phyloP scores from a whole-genome alignment of 2,329 filamentous ascomycete species.

The Ascochyta viciae-villosae region DNA sequence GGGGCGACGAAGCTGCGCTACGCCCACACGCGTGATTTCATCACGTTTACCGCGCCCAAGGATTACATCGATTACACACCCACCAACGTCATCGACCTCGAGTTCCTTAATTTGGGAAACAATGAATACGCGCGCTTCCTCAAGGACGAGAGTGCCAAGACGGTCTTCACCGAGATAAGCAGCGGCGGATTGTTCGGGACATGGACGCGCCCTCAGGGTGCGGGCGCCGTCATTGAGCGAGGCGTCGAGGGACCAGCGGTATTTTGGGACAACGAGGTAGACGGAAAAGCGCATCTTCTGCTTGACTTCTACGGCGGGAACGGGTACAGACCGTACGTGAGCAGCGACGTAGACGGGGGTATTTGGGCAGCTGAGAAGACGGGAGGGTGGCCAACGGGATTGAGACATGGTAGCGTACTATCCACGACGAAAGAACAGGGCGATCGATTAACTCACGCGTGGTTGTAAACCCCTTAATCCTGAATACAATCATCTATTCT shows the following conservation, averaged over 20 bases:
- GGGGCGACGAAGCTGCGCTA: slow-evolving; percentile 58
- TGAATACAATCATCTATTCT: no score
- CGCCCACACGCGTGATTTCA: slow-evolving; percentile 63
- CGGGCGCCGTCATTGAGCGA: slow-evolving; percentile 49
- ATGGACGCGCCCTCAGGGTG: slow-evolving; percentile 59
- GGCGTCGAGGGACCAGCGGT: slow-evolving; percentile 43
- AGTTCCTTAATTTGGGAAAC: slow-evolving; percentile 58
- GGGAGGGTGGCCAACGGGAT: no score
- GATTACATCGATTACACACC: slow-evolving; percentile 60
- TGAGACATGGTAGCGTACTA: no score
- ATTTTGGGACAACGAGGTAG: slow-evolving; percentile 44
- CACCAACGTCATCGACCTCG: slow-evolving; percentile 63
- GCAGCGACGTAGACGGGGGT: slow-evolving; percentile 43
- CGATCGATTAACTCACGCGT: no score
- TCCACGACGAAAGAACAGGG: no score
- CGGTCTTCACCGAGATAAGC: slow-evolving; percentile 60
- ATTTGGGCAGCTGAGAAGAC: no score
- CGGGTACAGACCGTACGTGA: slow-evolving; percentile 61
- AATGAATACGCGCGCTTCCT: slow-evolving; percentile 61
- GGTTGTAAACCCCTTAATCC: no score
- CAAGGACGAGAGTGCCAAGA: slow-evolving; percentile 62
- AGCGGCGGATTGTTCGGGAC: slow-evolving; percentile 59
- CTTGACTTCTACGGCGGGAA: slow-evolving; percentile 53
- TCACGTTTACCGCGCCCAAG: slow-evolving; percentile 58
- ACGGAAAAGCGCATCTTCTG: slow-evolving; percentile 53